Percentiles rank a stretch among this genome's conserved stretches.
Conservation (phyloP, 1,284 basidiomycete species). For the Hemileia vastatrix region DNA sequence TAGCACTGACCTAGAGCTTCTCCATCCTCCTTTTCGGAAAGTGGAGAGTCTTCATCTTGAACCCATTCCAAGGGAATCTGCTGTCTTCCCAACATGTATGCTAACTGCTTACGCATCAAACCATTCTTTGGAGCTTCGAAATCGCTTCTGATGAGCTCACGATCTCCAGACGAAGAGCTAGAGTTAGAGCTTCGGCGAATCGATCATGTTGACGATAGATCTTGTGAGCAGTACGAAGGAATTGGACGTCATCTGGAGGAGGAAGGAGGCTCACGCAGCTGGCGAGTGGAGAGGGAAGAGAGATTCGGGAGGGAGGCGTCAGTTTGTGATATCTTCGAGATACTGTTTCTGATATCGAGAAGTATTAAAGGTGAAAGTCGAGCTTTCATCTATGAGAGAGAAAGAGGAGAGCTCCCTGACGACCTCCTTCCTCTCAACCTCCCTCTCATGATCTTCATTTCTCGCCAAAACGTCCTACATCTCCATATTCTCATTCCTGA, state of each 20-base stretch:
- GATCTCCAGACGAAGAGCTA: slow-evolving; percentile 81
- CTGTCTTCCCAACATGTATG: slow-evolving; percentile 82
- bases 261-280: slow-evolving; percentile 84
- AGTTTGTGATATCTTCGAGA: background rate
- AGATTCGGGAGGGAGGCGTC: background rate
- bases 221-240: slow-evolving; percentile 77
- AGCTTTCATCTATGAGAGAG: slow-evolving; percentile 2
- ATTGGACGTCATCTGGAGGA: slow-evolving; percentile 82
- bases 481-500: background rate
- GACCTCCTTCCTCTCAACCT: background rate
- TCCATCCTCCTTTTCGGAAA: slow-evolving; percentile 52
- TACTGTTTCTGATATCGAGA: background rate
- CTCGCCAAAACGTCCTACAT: background rate
- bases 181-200: slow-evolving; percentile 79
- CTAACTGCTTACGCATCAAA: slow-evolving; percentile 88
- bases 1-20: slow-evolving; percentile 56
- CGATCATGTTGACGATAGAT: slow-evolving; percentile 83
- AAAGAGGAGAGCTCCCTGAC: background rate
- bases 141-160: slow-evolving; percentile 67
- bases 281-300: no score
- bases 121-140: slow-evolving; percentile 78
- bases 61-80: slow-evolving; percentile 88
- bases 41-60: slow-evolving; percentile 51
- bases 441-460: background rate
- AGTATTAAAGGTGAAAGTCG: background rate